phyloP scores from a whole-genome alignment of 2,329 filamentous ascomycete species.

The Apiospora arundinis region DNA sequence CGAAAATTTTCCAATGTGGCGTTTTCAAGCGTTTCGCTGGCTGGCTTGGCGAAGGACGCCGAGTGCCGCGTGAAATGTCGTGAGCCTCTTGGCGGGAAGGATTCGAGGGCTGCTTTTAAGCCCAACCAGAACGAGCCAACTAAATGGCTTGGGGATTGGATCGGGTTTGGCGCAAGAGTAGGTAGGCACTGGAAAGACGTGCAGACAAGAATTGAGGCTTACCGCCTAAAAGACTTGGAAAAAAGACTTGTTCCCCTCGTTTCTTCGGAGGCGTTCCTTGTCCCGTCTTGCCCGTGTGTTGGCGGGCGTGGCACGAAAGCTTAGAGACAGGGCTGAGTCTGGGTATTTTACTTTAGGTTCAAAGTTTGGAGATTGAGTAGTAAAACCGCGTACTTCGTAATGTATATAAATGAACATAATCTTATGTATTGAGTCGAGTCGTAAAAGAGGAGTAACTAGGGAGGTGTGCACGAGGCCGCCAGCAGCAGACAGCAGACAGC shows the following conservation, averaged over 20 bases:
- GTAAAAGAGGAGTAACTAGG: not conserved
- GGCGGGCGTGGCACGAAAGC: slow-evolving; percentile 9
- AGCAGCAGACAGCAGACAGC: not conserved
- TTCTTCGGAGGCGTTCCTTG: not conserved
- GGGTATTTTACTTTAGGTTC: not conserved
- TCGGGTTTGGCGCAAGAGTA: not conserved
- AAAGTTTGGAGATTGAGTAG: too few relatives aligned
- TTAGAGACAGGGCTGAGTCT: not conserved
- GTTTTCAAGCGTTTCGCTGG: slow-evolving; percentile 3
- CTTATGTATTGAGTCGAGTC: not conserved
- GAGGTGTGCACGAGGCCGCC: too few relatives aligned
- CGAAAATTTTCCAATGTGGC: not conserved
- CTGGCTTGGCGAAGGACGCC: not conserved
- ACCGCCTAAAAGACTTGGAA: slow-evolving; percentile 5
- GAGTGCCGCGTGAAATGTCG: not conserved
- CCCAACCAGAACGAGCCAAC: not conserved
- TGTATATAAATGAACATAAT: not conserved
- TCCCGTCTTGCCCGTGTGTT: not conserved
- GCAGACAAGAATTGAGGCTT: slow-evolving; percentile 15
- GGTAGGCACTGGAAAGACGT: not conserved
- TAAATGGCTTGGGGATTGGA: not conserved
- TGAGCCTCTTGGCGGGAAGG: not conserved
- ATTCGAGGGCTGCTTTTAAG: not conserved
- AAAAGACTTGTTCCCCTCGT: not conserved
- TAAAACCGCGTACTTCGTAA: not conserved